Percentiles rank a stretch among this genome's conserved stretches.
These are phyloP conservation scores for Arthrinium phaeospermum DNA, from an alignment of 2,329 filamentous ascomycete species.

Conservation along the genomic window DNA sequence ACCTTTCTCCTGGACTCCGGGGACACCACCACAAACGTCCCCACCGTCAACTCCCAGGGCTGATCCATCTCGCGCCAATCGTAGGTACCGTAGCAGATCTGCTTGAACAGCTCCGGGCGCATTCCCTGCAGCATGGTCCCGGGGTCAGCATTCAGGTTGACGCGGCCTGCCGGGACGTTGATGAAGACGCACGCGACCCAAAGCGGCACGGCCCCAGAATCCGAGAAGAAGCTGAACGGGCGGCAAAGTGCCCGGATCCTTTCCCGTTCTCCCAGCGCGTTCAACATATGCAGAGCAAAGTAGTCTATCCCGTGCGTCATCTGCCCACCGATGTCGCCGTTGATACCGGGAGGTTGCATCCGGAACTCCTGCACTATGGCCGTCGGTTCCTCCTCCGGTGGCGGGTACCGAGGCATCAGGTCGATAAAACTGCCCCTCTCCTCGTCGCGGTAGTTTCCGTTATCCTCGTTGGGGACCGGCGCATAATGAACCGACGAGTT, in stretches of 20 bases:
- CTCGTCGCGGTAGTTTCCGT: not conserved
- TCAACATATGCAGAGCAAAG: not conserved
- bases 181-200: not conserved
- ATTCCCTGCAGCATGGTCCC: too few species aligned
- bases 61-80: not conserved
- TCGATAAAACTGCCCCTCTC: not conserved
- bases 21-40: not conserved
- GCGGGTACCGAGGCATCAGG: not conserved
- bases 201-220: not conserved
- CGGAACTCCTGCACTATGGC: not conserved
- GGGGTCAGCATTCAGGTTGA: too few species aligned
- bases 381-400: not conserved
- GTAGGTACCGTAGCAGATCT: too few species aligned
- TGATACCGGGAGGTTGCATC: not conserved
- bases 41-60: not conserved
- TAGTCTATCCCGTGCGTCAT: not conserved
- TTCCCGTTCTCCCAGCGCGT: not conserved
- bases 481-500: slow-evolving; percentile 33
- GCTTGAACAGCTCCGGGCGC: too few species aligned
- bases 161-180: not conserved
- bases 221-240: not conserved
- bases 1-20: not conserved
- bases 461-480: not conserved
- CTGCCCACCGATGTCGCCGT: not conserved
- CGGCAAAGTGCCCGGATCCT: not conserved